phyloP scores from a whole-genome alignment of 1,139 yeast species.

The Candida sanyaensis region DNA sequence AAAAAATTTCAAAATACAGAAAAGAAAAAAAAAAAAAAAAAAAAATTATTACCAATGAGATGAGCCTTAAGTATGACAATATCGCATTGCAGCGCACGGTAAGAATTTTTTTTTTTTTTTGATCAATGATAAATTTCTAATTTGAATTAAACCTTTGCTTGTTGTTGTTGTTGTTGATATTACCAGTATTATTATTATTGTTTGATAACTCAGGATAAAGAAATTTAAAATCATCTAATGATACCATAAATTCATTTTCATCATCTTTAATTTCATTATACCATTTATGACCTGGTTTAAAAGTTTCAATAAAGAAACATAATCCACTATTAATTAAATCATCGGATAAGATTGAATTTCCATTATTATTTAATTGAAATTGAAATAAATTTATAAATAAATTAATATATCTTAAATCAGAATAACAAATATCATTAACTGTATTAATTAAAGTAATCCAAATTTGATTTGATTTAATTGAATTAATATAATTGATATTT shows the following conservation, averaged over 20 bases:
- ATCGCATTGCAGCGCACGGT: neutral
- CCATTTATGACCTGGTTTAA: slow-evolving; percentile 16
- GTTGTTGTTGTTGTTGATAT: too few relatives aligned
- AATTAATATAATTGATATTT: slow-evolving; percentile 5
- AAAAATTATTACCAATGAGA: slow-evolving; percentile 1
- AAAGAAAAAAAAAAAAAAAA: slow-evolving; percentile 4
- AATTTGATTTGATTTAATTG: slow-evolving; percentile 10
- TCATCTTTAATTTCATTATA: neutral
- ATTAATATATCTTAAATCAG: slow-evolving; percentile 24
- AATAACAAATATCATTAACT: slow-evolving; percentile 32
- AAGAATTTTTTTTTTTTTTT: too few relatives aligned
- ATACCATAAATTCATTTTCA: slow-evolving; percentile 9
- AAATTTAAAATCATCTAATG: slow-evolving; percentile 18
- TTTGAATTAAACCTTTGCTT: neutral
- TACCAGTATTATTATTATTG: too few relatives aligned
- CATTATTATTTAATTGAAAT: slow-evolving; percentile 16
- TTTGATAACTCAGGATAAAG: slow-evolving; percentile 18
- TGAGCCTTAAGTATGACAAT: neutral
- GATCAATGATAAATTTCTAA: neutral
- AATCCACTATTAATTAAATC: slow-evolving; percentile 27
- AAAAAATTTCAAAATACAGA: too few relatives aligned
- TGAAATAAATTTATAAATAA: slow-evolving; percentile 23
- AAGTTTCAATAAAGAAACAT: slow-evolving; percentile 25
- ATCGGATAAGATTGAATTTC: slow-evolving; percentile 15
- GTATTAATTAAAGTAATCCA: slow-evolving; percentile 33